A percentile compares a stretch with the other conserved stretches of the same genome.
phyloP scores from a whole-genome alignment of 2,329 filamentous ascomycete genomes.

The Ophiostoma triangulosporum region DNA sequence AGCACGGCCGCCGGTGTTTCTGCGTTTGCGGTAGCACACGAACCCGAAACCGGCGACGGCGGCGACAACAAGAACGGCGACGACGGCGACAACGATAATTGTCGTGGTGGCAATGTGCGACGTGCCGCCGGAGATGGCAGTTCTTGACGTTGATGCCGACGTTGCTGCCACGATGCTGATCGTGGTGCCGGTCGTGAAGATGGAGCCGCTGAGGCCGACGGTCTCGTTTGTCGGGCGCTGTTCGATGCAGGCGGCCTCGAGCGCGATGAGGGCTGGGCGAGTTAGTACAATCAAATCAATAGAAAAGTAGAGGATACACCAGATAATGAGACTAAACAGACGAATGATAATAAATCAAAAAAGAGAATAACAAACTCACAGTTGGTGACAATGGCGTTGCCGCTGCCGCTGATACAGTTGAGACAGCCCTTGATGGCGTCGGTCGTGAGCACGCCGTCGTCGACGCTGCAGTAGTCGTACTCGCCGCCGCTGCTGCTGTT shows the following conservation, averaged over 20 bases:
- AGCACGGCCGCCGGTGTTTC: neutral
- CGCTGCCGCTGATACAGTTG: slow-evolving; percentile 31
- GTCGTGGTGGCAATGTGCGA: slow-evolving; percentile 21
- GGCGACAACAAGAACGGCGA: slow-evolving; percentile 32
- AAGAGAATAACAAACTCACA: slow-evolving; percentile 28
- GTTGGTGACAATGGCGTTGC: slow-evolving; percentile 32
- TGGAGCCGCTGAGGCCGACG: slow-evolving; percentile 19
- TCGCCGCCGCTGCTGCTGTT: slow-evolving; percentile 20
- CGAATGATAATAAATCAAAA: slow-evolving; percentile 11
- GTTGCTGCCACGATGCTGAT: slow-evolving; percentile 24
- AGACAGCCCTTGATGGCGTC: slow-evolving; percentile 27
- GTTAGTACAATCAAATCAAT: too few relatives aligned
- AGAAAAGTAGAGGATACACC: too few relatives aligned
- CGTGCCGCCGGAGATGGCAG: too few relatives aligned
- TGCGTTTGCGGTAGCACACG: slow-evolving; percentile 32
- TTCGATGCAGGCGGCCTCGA: slow-evolving; percentile 38
- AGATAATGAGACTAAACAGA: too few relatives aligned
- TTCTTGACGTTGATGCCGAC: too few relatives aligned
- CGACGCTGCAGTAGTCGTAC: slow-evolving; percentile 34
- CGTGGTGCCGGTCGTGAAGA: slow-evolving; percentile 15
- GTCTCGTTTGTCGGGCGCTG: slow-evolving; percentile 22
- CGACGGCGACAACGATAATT: slow-evolving; percentile 21
- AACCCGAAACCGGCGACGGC: slow-evolving; percentile 27
- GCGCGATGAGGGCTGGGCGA: slow-evolving; percentile 28
- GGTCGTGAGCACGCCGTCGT: slow-evolving; percentile 24